Conservation (phyloP, 2,329 filamentous ascomycete genomes). For the Alternaria hordeiaustralica region DNA sequence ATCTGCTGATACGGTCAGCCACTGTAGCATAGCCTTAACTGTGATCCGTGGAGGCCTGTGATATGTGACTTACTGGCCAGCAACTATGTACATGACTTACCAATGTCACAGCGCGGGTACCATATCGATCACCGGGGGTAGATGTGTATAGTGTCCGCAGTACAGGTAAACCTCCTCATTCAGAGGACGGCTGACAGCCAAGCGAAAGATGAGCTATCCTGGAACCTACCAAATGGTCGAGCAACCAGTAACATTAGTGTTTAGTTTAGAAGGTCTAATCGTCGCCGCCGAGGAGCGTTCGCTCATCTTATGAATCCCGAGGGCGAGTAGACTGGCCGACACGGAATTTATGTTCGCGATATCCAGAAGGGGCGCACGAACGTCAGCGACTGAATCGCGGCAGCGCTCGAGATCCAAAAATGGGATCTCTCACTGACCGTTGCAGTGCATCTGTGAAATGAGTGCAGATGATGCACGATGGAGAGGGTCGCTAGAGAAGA, state of each 20-base stretch:
- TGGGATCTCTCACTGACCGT: neutral
- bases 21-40: neutral
- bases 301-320: neutral
- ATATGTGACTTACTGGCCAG: neutral
- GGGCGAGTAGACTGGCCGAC: neutral
- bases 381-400: neutral
- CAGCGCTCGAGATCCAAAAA: neutral
- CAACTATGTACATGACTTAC: neutral
- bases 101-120: neutral
- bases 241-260: neutral
- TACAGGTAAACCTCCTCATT: neutral
- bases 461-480: neutral
- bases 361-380: neutral
- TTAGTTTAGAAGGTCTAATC: fast-evolving
- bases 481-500: neutral
- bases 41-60: neutral
- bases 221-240: neutral
- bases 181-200: neutral
- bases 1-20: neutral
- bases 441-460: neutral
- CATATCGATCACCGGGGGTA: neutral
- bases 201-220: neutral
- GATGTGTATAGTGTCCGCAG: neutral
- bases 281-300: neutral
- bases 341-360: fast-evolving